These are phyloP conservation scores for Penicillium herquei DNA, from an alignment of 495 filamentous ascomycete genomes.

Conservation along the genomic window DNA sequence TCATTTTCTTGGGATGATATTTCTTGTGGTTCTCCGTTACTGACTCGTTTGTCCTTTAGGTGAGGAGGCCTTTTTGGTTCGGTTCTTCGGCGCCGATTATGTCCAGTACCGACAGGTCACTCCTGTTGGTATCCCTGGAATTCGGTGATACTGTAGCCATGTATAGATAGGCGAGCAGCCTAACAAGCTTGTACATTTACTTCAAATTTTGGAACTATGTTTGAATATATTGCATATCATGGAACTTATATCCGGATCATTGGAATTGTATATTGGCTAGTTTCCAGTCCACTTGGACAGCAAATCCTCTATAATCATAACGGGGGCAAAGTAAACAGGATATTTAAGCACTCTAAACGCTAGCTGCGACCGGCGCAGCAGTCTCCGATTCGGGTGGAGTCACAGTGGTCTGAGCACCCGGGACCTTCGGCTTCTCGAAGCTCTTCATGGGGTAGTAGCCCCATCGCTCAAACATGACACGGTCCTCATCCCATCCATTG, in stretches of 20 bases:
- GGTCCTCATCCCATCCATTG: constrained; percentile 85
- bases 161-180: too few species aligned
- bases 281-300: too few species aligned
- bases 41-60: constrained; percentile 31
- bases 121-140: constrained; percentile 75
- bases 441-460: constrained; percentile 70
- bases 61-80: constrained; percentile 74
- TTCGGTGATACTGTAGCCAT: constrained; percentile 13
- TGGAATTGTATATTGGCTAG: too few species aligned
- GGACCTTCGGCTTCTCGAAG: constrained; percentile 33
- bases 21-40: not conserved
- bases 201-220: too few species aligned
- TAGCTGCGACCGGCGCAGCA: constrained; percentile 31
- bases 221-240: too few species aligned
- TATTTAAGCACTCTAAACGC: constrained; percentile 9
- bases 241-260: too few species aligned
- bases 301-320: not conserved
- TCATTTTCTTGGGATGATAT: not conserved
- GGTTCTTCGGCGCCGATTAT: constrained; percentile 87
- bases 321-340: not conserved
- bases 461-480: constrained; percentile 73
- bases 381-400: constrained; percentile 14
- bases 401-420: constrained; percentile 9
- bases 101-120: constrained; percentile 64
- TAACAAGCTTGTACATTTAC: too few species aligned